Base-by-base conservation (phyloP, 176 grass and related monocot species). In the Oryza glaberrima region DNA sequence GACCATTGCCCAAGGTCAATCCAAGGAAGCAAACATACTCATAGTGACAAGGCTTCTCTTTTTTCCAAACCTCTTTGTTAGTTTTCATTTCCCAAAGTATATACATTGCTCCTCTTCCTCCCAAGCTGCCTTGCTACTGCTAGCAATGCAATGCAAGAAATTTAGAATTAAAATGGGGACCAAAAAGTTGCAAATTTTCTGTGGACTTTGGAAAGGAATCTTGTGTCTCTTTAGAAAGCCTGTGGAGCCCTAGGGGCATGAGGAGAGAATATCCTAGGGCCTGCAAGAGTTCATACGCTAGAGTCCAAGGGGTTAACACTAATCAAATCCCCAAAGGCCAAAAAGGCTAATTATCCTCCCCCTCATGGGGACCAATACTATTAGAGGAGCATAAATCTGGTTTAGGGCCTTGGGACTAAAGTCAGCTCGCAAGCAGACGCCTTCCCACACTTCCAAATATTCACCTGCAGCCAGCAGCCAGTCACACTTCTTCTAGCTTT, bases 401-500 rank as follows among this genome's bases (percentile, higher is more conserved):
- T 8, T 73, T 51, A 52, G 77, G 77, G 48, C 76, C 78, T 84
- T 88, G 83, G 75, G 75, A 85, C 85, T 88, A 95, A 98, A 95
- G 95, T 98, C 93, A 98, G 95, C 95, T 90, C 87, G 80, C 90
- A 87, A 88, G 90, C 78, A 72, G 88, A 97, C 87, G 87, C 81
- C 75, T 88, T 88, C 89, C 84, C 95, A 92, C 77, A 88, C 70
- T 85, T 92, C 91, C 69, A 98, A 98, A 98, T 85, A 98, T 98
- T 98, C 95, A 92, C 93, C 89, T 78, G 88, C 76, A 36, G 17
- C 20, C 41, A 52, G 49, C 76, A 36, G 14, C 20, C 41, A 52
- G 49, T 4, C 49, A 52, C 49, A 52, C 49, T 52, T 15, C 49
- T 52, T 11, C 79, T 73, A 56, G n/a, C 49, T 75, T 82, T 83